phyloP scores from a whole-genome alignment of 441 rosid genomes.

The Populus trichocarpa region DNA sequence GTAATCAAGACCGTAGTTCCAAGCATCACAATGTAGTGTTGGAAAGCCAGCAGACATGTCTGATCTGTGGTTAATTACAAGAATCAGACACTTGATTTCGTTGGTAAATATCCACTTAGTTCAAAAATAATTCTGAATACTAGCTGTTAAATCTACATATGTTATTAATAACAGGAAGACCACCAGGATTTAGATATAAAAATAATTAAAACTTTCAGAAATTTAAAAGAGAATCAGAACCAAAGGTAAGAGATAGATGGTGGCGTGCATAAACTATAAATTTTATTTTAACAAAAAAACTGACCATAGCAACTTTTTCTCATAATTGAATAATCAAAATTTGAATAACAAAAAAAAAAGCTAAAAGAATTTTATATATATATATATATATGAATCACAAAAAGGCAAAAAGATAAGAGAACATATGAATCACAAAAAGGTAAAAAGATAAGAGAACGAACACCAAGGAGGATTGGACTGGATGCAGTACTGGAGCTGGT shows the following conservation, averaged over 20 bases:
- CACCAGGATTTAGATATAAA: background rate
- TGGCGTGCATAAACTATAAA: constrained; percentile 17
- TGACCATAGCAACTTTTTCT: constrained; percentile 16
- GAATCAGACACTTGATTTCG: background rate
- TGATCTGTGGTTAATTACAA: constrained; percentile 45
- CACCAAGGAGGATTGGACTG: constrained; percentile 93
- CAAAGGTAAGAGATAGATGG: constrained; percentile 1
- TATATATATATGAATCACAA: background rate
- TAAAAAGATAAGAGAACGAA: constrained; percentile 38
- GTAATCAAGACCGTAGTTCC: constrained; percentile 78
- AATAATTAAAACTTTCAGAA: background rate
- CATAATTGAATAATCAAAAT: constrained; percentile 18
- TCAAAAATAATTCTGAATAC: background rate
- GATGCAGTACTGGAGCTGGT: constrained; percentile 85
- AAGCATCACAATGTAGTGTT: constrained; percentile 88
- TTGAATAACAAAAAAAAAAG: background rate
- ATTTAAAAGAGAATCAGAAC: constrained; percentile 29
- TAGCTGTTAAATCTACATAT: background rate
- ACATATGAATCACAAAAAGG: constrained; percentile 21
- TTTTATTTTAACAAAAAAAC: background rate
- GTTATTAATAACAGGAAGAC: background rate
- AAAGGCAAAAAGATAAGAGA: constrained; percentile 16
- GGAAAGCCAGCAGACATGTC: constrained; percentile 70
- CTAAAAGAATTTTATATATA: background rate
- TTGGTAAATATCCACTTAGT: background rate